These are phyloP conservation scores for Pontederia crassipes DNA, from an alignment of 176 grass and related monocot species.

Conservation along the genomic window DNA sequence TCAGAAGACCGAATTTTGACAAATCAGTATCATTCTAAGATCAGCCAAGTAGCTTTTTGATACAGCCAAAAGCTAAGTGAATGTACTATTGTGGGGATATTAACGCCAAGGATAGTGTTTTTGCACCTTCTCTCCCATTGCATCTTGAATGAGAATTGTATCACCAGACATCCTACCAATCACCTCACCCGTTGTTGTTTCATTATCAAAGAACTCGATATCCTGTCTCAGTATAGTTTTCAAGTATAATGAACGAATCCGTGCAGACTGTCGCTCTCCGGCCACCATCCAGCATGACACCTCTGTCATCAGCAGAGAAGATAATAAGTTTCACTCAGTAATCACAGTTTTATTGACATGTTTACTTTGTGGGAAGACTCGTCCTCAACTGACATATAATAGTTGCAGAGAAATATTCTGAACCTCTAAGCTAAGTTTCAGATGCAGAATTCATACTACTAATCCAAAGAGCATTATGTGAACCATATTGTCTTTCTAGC, in stretches of 20 bases:
- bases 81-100: too few relatives aligned
- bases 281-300: conserved; percentile 39
- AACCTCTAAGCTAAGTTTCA: too few relatives aligned
- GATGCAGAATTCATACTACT: too few relatives aligned
- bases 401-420: too few relatives aligned
- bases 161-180: conserved; percentile 31
- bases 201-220: conserved; percentile 41
- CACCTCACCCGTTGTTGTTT: conserved; percentile 31
- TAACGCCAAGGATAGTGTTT: background rate
- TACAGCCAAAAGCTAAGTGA: too few relatives aligned
- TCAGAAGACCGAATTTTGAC: too few relatives aligned
- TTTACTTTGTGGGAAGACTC: background rate
- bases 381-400: background rate
- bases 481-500: too few relatives aligned
- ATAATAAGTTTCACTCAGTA: background rate
- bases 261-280: conserved; percentile 35
- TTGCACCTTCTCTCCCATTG: conserved; percentile 38
- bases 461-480: too few relatives aligned
- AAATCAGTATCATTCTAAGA: too few relatives aligned
- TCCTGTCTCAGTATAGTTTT: conserved; percentile 36
- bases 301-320: conserved; percentile 16
- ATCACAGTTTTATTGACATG: background rate
- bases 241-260: conserved; percentile 27
- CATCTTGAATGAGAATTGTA: conserved; percentile 32
- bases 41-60: too few relatives aligned